Base-by-base conservation (phyloP, 1,284 basidiomycete species). In the Boletus subluridellus region DNA sequence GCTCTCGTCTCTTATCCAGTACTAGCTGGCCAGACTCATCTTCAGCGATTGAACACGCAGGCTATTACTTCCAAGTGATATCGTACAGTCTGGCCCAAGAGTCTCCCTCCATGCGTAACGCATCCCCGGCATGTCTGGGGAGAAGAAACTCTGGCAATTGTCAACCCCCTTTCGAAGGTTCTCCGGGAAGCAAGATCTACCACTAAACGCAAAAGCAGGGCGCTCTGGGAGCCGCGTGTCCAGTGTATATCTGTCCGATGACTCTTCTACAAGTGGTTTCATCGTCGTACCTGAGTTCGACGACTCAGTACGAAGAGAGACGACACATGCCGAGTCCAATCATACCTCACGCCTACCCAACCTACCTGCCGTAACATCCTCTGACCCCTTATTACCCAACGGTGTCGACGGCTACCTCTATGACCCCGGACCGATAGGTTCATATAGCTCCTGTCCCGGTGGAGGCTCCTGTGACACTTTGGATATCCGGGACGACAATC, bases 131-230 rank as follows among this genome's bases (percentile, higher is more conserved):
- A 72, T 69, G 71, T 57, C 61, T 38, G 55, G 39, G 54, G 69
- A 73, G 65, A 72, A 71, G 58, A 69, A 60, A 59, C 51, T 51
- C 41, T 70, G 69, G 72, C 55, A 46, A 58, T 35, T 73, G 34
- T 47, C 59, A 37, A 60, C 48, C 35, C 61, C 65, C 46, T 71
- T 73, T 56, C 66, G 59, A 58, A 56, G 42, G 12, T 48, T 51
- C 24, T 55, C 58, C 3, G 53, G 49, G n/a, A 63, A 48, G 15
- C 60, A 57, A 50, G 54, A 52, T 26, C 21, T 26, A 48, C 56
- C 11, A 49, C 49, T 17, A 17, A 57, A 58, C 2, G 28, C 46
- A 2, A 32, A 52, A 32, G 49, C 37, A 26, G 26, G 49, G 2
- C 54, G 30, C 14, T 58, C 67, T 6, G 30, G 57, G 21, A 55